phyloP scores from a whole-genome alignment of 2,329 filamentous ascomycete genomes.

The Pseudogymnoascus sp. region DNA sequence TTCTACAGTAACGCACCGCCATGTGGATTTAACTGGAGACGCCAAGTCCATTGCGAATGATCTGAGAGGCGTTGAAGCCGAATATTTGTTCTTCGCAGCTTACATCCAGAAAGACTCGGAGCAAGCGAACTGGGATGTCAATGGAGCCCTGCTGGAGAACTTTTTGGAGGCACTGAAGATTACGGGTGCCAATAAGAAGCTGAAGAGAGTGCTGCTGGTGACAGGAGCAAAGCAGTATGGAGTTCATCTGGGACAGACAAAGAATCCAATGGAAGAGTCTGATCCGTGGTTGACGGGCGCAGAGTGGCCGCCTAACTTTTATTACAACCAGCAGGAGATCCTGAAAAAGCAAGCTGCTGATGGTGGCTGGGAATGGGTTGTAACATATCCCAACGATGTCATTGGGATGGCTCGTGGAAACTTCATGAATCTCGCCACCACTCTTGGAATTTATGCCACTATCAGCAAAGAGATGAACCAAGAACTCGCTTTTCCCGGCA shows the following conservation, averaged over 20 bases:
- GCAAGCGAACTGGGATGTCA: slow-evolving; percentile 28
- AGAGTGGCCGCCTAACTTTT: slow-evolving; percentile 39
- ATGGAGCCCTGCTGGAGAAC: slow-evolving; percentile 39
- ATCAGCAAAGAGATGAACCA: slow-evolving; percentile 28
- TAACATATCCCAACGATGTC: slow-evolving; percentile 39
- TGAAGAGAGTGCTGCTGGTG: slow-evolving; percentile 43
- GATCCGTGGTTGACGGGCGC: slow-evolving; percentile 36
- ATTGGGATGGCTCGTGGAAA: slow-evolving; percentile 33
- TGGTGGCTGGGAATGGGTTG: slow-evolving; percentile 18
- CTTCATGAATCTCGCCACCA: slow-evolving; percentile 28
- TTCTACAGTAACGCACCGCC: slow-evolving; percentile 28
- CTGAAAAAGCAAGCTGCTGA: slow-evolving; percentile 24
- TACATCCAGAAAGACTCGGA: slow-evolving; percentile 30
- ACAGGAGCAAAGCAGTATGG: slow-evolving; percentile 46
- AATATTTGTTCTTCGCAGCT: slow-evolving; percentile 33
- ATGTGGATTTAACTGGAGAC: slow-evolving; percentile 27
- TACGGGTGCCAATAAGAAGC: slow-evolving; percentile 33
- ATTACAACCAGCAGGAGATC: slow-evolving; percentile 42
- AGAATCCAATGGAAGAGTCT: slow-evolving; percentile 40
- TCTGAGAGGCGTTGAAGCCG: slow-evolving; percentile 25
- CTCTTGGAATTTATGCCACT: slow-evolving; percentile 21
- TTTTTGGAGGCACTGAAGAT: slow-evolving; percentile 40
- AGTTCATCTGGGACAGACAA: slow-evolving; percentile 41
- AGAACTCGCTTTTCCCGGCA: slow-evolving; percentile 30
- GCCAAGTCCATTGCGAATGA: slow-evolving; percentile 29